Percentiles rank a stretch among this genome's conserved stretches.
phyloP scores from a whole-genome alignment of 306 rosid genomes.

The Castanospermum australe region DNA sequence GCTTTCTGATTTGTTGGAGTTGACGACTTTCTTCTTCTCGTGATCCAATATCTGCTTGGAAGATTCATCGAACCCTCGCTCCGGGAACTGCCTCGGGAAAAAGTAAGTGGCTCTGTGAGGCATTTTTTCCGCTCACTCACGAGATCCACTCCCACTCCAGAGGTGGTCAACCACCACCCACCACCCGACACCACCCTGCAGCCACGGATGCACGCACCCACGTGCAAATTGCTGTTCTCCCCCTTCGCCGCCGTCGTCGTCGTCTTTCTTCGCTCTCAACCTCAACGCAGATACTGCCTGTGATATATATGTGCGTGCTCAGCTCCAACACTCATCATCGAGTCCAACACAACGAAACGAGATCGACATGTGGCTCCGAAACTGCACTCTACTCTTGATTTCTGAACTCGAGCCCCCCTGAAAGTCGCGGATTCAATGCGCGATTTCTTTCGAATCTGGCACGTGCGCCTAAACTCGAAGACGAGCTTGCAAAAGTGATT shows the following conservation, averaged over 20 bases:
- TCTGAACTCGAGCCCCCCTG: neutral
- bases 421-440: neutral
- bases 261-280: constrained; percentile 26
- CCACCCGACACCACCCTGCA: constrained; percentile 32
- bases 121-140: constrained; percentile 49
- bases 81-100: constrained; percentile 94
- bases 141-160: too few species aligned
- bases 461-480: neutral
- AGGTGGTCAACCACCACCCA: constrained; percentile 24
- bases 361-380: neutral
- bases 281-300: neutral
- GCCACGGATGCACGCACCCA: constrained; percentile 26
- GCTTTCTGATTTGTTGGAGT: constrained; percentile 36
- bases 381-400: neutral
- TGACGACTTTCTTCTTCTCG: constrained; percentile 48
- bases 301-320: too few species aligned
- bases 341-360: neutral
- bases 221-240: constrained; percentile 31
- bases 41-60: constrained; percentile 53
- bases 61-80: constrained; percentile 57
- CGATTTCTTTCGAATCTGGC: neutral
- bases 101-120: constrained; percentile 97
- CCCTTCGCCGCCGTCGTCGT: constrained; percentile 11
- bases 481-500: neutral
- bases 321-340: constrained; percentile 5